Evolutionary conservation across 495 filamentous ascomycete genomes (phyloP).

Genomic region (Extremus antarcticus): DNA sequence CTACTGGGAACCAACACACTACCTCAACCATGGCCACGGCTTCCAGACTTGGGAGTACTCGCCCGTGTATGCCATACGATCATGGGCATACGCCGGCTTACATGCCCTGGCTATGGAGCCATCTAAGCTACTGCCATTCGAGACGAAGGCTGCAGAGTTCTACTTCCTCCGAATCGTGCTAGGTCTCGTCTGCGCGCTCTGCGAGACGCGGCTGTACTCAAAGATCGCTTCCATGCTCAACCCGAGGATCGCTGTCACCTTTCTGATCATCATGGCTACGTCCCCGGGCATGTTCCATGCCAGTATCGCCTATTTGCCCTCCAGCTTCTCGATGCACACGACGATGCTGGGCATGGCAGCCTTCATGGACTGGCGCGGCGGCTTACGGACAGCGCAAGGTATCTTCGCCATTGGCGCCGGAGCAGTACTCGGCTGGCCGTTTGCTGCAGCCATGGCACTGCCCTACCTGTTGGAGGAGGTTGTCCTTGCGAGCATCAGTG

Average conservation of each 20-base stretch:
- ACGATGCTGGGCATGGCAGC: conserved; percentile 75
- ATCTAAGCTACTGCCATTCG: conserved; percentile 49
- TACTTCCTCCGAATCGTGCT: conserved; percentile 70
- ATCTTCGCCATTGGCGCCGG: conserved; percentile 91
- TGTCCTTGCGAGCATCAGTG: conserved; percentile 48
- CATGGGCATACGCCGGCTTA: conserved; percentile 85
- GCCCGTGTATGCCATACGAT: conserved; percentile 86
- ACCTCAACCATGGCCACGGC: conserved; percentile 83
- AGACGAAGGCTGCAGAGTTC: conserved; percentile 61
- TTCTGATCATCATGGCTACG: conserved; percentile 60
- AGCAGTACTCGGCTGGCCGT: conserved; percentile 88
- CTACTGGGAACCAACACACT: conserved; percentile 97
- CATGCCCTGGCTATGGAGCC: conserved; percentile 64
- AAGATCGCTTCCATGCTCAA: conserved; percentile 63
- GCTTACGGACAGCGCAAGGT: conserved; percentile 63
- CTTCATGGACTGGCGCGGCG: conserved; percentile 76
- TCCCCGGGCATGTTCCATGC: conserved; percentile 92
- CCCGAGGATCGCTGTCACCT: conserved; percentile 70
- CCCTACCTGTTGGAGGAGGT: conserved; percentile 74
- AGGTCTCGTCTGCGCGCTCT: conserved; percentile 63
- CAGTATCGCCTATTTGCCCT: conserved; percentile 76
- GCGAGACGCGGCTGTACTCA: conserved; percentile 69
- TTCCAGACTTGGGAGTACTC: conserved; percentile 99
- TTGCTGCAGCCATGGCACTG: conserved; percentile 69
- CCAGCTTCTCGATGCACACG: conserved; percentile 94